Evolutionary conservation across 768 basidiomycete genomes (phyloP).

Genomic region (Dioszegia crocea): DNA sequence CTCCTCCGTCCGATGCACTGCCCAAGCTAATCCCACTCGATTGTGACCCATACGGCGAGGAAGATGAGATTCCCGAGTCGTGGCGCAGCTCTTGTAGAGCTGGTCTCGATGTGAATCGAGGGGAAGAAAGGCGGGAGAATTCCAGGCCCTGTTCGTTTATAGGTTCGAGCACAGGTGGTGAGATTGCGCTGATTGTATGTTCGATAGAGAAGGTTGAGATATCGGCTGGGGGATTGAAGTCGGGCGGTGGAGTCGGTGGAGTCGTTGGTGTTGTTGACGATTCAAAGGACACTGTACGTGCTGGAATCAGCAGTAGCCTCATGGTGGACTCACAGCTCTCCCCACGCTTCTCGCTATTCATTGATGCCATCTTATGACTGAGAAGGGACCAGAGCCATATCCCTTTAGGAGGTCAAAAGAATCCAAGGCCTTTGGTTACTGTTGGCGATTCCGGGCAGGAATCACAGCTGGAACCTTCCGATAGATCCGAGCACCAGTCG

Average conservation of each 20-base stretch:
- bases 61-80: not conserved
- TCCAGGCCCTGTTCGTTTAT: not conserved
- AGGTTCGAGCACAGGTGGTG: not conserved
- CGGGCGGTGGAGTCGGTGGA: conserved; percentile 25
- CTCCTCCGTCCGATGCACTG: conserved; percentile 21
- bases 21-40: not conserved
- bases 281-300: not conserved
- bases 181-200: conserved; percentile 7
- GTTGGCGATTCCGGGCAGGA: too few species aligned
- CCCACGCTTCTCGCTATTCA: not conserved
- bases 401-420: too few species aligned
- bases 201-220: conserved; percentile 17
- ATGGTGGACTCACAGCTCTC: not conserved
- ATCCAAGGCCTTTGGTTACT: too few species aligned
- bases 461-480: too few species aligned
- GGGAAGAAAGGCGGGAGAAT: not conserved
- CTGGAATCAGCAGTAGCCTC: not conserved
- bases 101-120: conserved; percentile 14
- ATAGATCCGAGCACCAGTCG: too few species aligned
- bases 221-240: conserved; percentile 38
- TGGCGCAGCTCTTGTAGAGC: conserved; percentile 11
- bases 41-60: not conserved
- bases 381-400: too few species aligned
- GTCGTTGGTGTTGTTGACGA: conserved; percentile 3
- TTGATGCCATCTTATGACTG: not conserved